A percentile compares a stretch with the other conserved stretches of the same genome.
Conservation (phyloP, 331 rosid species). For the Saraca asoca region DNA sequence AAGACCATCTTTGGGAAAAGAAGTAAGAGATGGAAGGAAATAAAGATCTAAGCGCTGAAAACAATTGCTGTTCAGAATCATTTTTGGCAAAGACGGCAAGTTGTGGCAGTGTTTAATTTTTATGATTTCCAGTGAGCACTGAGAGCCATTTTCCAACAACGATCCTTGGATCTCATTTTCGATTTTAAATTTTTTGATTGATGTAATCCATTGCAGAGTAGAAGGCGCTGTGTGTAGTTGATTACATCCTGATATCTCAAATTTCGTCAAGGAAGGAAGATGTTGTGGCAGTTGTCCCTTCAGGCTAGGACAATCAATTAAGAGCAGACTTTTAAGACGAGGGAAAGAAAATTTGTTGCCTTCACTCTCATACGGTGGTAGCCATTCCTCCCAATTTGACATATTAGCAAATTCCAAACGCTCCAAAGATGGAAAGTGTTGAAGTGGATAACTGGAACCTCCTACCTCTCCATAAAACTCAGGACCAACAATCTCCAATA, state of each 20-base stretch:
- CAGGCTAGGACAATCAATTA: not conserved
- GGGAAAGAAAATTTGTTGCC: constrained; percentile 2
- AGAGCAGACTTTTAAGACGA: not conserved
- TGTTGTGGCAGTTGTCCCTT: not conserved
- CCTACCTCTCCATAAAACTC: constrained; percentile 28
- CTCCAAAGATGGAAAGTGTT: constrained; percentile 36
- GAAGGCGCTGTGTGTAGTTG: constrained; percentile 2
- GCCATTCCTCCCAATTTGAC: constrained; percentile 36
- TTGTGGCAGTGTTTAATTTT: not conserved
- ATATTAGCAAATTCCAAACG: constrained; percentile 26
- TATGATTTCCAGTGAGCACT: not conserved
- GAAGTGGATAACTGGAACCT: not conserved
- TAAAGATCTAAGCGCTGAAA: not conserved
- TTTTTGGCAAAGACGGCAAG: not conserved
- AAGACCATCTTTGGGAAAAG: not conserved
- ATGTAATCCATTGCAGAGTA: constrained; percentile 6
- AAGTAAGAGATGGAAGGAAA: not conserved
- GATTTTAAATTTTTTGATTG: not conserved
- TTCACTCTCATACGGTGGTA: not conserved
- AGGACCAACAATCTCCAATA: constrained; percentile 14
- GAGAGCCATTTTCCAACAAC: not conserved
- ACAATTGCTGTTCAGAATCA: not conserved
- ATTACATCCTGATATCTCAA: not conserved
- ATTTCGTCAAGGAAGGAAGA: not conserved
- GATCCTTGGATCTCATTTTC: not conserved